Evolutionary conservation across 371 early-diverging fungal genomes (phyloP), one percentile per base, ranked within the genome.

Genomic region (Rhizopus arrhizus): DNA sequence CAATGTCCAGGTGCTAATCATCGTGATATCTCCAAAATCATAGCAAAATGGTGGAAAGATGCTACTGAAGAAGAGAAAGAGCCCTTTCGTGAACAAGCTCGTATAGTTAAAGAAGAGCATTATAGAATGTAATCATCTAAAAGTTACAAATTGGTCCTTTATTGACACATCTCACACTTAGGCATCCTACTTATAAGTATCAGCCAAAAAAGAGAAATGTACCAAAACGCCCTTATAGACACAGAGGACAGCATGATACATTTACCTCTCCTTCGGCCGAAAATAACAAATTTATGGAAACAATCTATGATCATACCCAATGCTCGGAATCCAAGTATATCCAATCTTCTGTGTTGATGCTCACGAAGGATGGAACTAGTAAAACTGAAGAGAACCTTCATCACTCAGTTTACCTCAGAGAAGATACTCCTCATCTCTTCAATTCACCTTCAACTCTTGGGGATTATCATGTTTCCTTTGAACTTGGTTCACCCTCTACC

Each of bases 31-130:
- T 88, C 87, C 11, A 81, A 83, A 38, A 87, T 90, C 59, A 85
- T 88, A 60, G 91, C 88, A 1, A 77, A 85, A 48, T 85, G 85
- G 89, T 91, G 91, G 91, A 81, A 80, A 49, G 71, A 77, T 43
- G 86, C 86, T 52, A 65, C 78, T 22, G 82, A 85, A 2, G 68
- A 73, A 28, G 83, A 88, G 34, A 89, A 88, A 72, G 73, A 81
- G 34, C 73, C 74, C 52, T 91, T 81, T 61, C 71, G 81, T 10
- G 75, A 84, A 45, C 78, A 77, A 55, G 90, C 91, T 11, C 75
- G 80, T 40, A 33, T 74, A 31, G 83, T 81, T 6, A 85, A 87
- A 60, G 55, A 66, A 40, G 84, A 87, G 59, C 91, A 91, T 70
- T 69, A 55, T 5, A 55, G 58, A 42, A 5, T 48, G 67, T 67